A percentile compares a stretch with the other conserved stretches of the same genome.
Conservation (phyloP, 768 basidiomycete genomes). For the Lyophyllum atratum region DNA sequence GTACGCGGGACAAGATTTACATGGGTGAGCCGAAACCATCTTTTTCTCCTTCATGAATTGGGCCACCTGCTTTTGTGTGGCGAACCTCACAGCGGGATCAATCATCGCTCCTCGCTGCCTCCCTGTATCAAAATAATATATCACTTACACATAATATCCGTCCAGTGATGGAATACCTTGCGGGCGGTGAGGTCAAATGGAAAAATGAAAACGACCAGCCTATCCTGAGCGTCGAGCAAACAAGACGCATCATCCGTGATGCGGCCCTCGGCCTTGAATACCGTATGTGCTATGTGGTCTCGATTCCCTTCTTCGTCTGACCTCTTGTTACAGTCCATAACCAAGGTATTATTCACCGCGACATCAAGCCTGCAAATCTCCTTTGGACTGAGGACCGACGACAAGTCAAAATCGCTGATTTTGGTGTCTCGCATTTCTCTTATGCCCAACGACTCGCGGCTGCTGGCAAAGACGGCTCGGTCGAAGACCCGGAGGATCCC, state of each 20-base stretch:
- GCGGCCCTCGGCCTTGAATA: constrained; percentile 95
- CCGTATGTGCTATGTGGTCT: constrained; percentile 52
- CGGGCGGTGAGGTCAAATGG: constrained; percentile 96
- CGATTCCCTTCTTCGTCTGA: constrained; percentile 10
- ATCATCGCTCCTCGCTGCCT: background rate
- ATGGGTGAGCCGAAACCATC: constrained; percentile 68
- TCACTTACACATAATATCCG: constrained; percentile 8
- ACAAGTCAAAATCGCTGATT: constrained; percentile 96
- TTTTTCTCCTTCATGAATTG: background rate
- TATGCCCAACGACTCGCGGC: constrained; percentile 81
- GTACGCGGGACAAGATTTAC: constrained; percentile 83
- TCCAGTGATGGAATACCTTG: constrained; percentile 94
- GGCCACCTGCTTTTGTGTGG: background rate
- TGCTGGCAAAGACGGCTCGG: constrained; percentile 45
- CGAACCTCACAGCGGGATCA: background rate
- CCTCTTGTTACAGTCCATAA: constrained; percentile 72
- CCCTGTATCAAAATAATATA: background rate
- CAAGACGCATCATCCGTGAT: constrained; percentile 87
- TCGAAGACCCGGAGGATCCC: constrained; percentile 55
- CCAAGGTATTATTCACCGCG: constrained; percentile 98
- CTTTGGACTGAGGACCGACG: constrained; percentile 86
- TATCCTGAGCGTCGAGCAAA: constrained; percentile 80
- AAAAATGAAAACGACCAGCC: constrained; percentile 63
- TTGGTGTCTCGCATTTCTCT: constrained; percentile 96
- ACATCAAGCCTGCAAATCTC: constrained; percentile 98